Conservation (phyloP, 257 asterid genomes). For the Nyctanthes arbortristis region DNA sequence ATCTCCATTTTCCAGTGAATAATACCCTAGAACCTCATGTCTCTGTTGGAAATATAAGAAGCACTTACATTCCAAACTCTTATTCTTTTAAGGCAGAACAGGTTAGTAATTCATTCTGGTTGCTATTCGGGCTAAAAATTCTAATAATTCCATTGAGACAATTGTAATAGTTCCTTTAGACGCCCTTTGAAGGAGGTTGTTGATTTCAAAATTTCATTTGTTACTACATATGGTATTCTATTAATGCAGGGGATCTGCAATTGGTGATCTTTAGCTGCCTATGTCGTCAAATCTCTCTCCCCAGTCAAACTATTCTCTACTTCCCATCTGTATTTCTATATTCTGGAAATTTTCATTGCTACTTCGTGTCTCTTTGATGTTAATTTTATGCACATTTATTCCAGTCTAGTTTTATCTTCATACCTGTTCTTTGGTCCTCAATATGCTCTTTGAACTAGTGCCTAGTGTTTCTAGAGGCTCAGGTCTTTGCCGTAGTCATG, state of each 20-base stretch:
- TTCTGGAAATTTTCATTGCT: background rate
- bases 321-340: background rate
- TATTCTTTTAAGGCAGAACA: conserved; percentile 51
- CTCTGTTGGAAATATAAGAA: conserved; percentile 24
- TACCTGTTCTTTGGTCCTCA: background rate
- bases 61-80: conserved; percentile 43
- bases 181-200: background rate
- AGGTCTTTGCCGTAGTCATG: background rate
- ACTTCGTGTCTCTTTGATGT: background rate
- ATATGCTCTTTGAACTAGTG: no score
- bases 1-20: conserved; percentile 51
- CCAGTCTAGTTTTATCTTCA: background rate
- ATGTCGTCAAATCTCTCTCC: background rate
- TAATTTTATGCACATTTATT: background rate
- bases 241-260: background rate
- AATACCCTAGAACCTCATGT: conserved; percentile 45
- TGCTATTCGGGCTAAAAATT: background rate
- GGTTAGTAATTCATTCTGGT: conserved; percentile 35
- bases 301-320: background rate
- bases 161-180: no score
- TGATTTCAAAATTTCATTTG: background rate
- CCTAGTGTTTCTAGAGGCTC: background rate
- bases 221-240: background rate
- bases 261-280: background rate
- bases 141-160: conserved; percentile 3